phyloP scores from a whole-genome alignment of 2,329 filamentous ascomycete species.

The Aspergillus pseudoviridinutans region DNA sequence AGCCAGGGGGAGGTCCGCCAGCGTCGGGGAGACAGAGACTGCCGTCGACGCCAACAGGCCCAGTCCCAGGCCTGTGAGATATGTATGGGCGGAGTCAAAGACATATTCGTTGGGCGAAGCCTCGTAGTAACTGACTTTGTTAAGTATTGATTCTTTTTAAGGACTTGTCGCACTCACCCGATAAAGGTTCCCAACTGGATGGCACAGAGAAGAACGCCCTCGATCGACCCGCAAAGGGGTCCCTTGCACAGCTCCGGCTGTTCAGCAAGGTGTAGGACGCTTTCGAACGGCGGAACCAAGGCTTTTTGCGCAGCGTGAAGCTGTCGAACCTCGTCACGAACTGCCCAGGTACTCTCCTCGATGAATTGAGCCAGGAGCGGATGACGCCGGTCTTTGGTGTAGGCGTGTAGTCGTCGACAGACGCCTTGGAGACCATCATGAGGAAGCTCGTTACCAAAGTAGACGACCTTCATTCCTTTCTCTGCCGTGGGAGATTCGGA shows the following conservation, averaged over 20 bases:
- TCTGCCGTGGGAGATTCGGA: too few relatives aligned
- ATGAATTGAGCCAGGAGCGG: slow-evolving; percentile 40
- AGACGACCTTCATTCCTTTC: slow-evolving; percentile 27
- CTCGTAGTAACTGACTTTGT: slow-evolving; percentile 8
- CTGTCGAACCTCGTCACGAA: slow-evolving; percentile 39
- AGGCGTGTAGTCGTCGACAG: slow-evolving; percentile 35
- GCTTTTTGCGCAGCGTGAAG: slow-evolving; percentile 11
- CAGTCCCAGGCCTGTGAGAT: slow-evolving; percentile 40
- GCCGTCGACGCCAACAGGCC: slow-evolving; percentile 45
- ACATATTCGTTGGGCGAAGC: not conserved
- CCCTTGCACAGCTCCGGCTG: slow-evolving; percentile 36
- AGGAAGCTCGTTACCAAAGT: slow-evolving; percentile 50
- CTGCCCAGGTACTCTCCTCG: slow-evolving; percentile 35
- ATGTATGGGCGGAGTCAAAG: slow-evolving; percentile 1
- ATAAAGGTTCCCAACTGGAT: slow-evolving; percentile 44
- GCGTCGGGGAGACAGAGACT: slow-evolving; percentile 35
- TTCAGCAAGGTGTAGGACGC: slow-evolving; percentile 13
- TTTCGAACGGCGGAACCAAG: slow-evolving; percentile 21
- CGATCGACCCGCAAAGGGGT: slow-evolving; percentile 42
- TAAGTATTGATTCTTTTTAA: too few relatives aligned
- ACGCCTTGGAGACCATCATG: slow-evolving; percentile 41
- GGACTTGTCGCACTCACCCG: slow-evolving; percentile 30
- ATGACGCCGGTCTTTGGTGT: slow-evolving; percentile 13
- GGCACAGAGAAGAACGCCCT: slow-evolving; percentile 42
- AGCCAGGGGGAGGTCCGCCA: slow-evolving; percentile 37